These are phyloP conservation scores for Aureobasidium sp. DNA, from an alignment of 2,329 filamentous ascomycete species.

Conservation along the genomic window DNA sequence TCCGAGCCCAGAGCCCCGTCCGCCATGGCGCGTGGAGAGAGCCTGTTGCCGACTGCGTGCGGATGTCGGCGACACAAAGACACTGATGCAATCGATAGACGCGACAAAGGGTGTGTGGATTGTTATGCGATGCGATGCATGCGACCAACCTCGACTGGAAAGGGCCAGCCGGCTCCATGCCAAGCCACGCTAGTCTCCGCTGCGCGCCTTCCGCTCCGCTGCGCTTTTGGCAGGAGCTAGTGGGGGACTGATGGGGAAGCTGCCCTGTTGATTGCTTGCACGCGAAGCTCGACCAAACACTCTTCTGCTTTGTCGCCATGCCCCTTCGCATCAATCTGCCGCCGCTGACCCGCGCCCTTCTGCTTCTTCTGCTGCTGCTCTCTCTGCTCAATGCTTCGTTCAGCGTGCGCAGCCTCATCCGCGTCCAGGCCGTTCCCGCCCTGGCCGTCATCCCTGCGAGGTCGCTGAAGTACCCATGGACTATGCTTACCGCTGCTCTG, in stretches of 20 bases:
- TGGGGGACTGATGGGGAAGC: not conserved
- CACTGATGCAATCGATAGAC: not conserved
- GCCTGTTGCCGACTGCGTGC: not conserved
- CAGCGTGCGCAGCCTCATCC: constrained; percentile 29
- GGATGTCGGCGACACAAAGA: not conserved
- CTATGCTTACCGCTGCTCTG: constrained; percentile 72
- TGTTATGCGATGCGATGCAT: not conserved
- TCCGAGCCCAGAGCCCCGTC: constrained; percentile 43
- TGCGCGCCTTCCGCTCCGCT: not conserved
- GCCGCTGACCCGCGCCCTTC: constrained; percentile 74
- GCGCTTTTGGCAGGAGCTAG: too few species aligned
- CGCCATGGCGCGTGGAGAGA: constrained; percentile 22
- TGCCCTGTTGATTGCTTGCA: not conserved
- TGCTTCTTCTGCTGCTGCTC: constrained; percentile 65
- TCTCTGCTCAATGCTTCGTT: constrained; percentile 68
- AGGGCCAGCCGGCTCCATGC: not conserved
- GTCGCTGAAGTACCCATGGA: constrained; percentile 88
- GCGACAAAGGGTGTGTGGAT: not conserved
- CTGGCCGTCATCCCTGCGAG: constrained; percentile 76
- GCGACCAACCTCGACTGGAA: not conserved
- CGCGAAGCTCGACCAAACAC: not conserved
- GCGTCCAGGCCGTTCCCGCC: constrained; percentile 48
- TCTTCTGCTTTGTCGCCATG: constrained; percentile 40
- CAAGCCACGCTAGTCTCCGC: not conserved
- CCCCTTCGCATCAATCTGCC: constrained; percentile 82